Evolutionary conservation across 1,284 basidiomycete species (phyloP).

Genomic region (Ustilago xerochloae): DNA sequence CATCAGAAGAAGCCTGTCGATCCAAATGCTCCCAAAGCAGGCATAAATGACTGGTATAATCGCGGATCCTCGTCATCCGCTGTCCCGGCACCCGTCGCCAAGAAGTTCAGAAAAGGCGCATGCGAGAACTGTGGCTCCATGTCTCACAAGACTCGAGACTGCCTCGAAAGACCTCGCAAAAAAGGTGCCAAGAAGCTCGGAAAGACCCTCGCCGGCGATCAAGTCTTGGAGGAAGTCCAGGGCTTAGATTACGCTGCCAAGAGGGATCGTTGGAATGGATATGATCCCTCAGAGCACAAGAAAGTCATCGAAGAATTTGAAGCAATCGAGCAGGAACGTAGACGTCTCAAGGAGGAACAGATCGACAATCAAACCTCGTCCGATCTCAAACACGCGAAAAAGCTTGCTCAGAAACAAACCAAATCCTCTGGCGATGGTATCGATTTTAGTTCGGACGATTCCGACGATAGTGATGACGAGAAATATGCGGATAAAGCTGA

Average conservation of each 20-base stretch:
- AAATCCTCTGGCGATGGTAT: conserved; percentile 26
- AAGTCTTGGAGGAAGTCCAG: conserved; percentile 82
- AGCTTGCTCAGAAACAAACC: conserved; percentile 78
- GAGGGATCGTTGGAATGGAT: conserved; percentile 98
- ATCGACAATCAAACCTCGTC: conserved; percentile 87
- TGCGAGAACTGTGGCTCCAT: conserved; percentile 99
- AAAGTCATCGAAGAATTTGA: conserved; percentile 90
- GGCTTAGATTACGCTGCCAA: conserved; percentile 82
- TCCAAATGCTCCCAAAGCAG: conserved; percentile 76
- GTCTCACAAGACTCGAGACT: conserved; percentile 90
- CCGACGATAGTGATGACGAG: conserved; percentile 65
- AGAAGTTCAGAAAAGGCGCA: conserved; percentile 95
- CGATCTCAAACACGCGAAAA: conserved; percentile 74
- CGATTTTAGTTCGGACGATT: conserved; percentile 87
- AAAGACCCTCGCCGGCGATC: conserved; percentile 89
- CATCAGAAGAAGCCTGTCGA: conserved; percentile 81
- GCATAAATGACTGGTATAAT: conserved; percentile 91
- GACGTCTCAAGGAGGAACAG: conserved; percentile 91
- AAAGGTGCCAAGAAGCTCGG: conserved; percentile 94
- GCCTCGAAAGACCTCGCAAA: conserved; percentile 93
- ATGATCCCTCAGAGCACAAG: conserved; percentile 87
- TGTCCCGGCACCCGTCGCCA: conserved; percentile 72
- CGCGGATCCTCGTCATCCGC: conserved; percentile 74
- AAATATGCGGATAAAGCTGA: conserved; percentile 94
- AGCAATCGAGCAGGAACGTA: conserved; percentile 85